Base-by-base conservation (phyloP, 2,329 filamentous ascomycete genomes). In the Colletotrichum sp. region DNA sequence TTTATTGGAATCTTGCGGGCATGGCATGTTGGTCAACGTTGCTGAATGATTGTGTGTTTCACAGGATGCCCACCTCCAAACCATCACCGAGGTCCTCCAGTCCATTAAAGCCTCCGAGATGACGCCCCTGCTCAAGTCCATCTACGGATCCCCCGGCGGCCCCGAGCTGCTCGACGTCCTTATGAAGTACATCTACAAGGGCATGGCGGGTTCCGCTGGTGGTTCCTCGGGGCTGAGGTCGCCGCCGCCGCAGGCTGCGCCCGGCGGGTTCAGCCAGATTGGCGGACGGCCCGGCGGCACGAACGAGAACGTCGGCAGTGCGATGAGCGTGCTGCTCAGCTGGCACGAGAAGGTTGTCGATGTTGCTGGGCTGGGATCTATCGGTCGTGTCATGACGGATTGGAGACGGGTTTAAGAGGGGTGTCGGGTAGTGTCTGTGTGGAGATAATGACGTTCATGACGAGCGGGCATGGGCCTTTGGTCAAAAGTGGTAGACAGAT, bases 281-380 rank as follows among this genome's bases (percentile, higher is more conserved):
- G 88, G 87, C 21, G 85, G 84, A 14, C 85, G 92, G 69, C 89
- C 91, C 9, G 88, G 87, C 30, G 87, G 81, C 10, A 82, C 87
- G 48, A 90, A 88, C 82, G 92, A 93, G 82, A 94, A 95, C 62
- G 93, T 95, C 77, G 94, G 95, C 43, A 93, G 96, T 73, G 94
- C 94, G 69, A 98, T 98, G 97, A 98, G 97, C 83, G 97, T 99
- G 67, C 85, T 99, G 83, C 88, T 99, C 79, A 98, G 96, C 86
- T 99, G 97, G 97, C 97, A 99, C 83, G 97, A 99, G 89, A 99
- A 98, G 90, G 91, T 98, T 77, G 95, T 98, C 6, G 97, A 99
- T 81, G 93, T 98, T 81, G 95, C 96, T 48, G 97, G 97, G 28
- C 89, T 96, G 79, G 97, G 97, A 59, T 95, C 94, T 84, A 97